Evolutionary conservation across 441 rosid species (phyloP), one percentile per base, ranked within the genome.

Genomic region (Euphorbia schlechtendalii): DNA sequence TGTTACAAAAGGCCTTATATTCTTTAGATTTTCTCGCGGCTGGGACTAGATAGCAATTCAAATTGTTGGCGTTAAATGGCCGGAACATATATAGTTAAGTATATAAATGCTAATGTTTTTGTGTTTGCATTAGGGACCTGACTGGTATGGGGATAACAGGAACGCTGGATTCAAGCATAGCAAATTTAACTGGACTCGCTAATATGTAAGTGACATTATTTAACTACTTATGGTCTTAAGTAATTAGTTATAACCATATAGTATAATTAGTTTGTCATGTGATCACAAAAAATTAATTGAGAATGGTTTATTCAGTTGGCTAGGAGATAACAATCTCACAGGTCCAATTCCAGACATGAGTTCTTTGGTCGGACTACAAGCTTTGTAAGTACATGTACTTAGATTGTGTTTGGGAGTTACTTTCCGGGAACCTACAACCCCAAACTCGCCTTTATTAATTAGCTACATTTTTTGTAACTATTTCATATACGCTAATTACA

Each of bases 311-410:
- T 11, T 53, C 81, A 93, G 97, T 59, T 85, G 86, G 95, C 76
- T 90, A 0, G 96, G 88, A 49, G 80, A 79, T 54, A 90, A 93
- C 74, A 70, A 76, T 4, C 77, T 93, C 57, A 80, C 87, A 15
- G 97, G 97, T 52, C 41, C 70, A 1, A 85, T 93, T 52, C 98
- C 98, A 9, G 84, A 83, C 25, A 71, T 90, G 88, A 54, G 75
- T 27, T 40, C 74, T 25, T 14, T 86, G 78, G 71, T 46, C 41
- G 73, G 67, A 66, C 85, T 85, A 52, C 71, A 82, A 73, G 84
- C 85, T 41, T 69, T 93, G 97, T 93, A 83, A 65, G 84, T 80
- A 46, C 68, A 59, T n/a, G n/a, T n/a, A n/a, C n/a, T n/a, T n/a
- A n/a, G n/a, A n/a, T n/a, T n/a, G n/a, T n/a, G n/a, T n/a, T n/a